These are phyloP conservation scores for Pilatotrama ljubarskyi DNA, from an alignment of 768 basidiomycete species.

Conservation along the genomic window DNA sequence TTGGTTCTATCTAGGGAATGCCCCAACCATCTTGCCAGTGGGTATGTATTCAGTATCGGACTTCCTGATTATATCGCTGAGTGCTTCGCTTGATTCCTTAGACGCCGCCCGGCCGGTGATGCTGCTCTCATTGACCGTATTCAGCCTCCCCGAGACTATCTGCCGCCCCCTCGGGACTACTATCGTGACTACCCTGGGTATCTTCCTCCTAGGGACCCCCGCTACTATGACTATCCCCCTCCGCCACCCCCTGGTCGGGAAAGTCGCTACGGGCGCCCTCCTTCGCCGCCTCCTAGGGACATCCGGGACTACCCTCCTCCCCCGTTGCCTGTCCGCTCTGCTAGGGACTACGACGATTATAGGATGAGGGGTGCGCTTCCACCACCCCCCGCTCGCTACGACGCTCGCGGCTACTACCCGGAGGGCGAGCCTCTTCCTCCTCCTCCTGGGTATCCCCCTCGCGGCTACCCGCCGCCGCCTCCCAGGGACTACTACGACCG, in stretches of 20 bases:
- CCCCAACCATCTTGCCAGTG: slow-evolving; percentile 48
- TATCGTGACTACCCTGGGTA: slow-evolving; percentile 56
- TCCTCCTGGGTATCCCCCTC: slow-evolving; percentile 48
- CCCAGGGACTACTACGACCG: slow-evolving; percentile 48
- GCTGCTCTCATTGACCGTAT: slow-evolving; percentile 59
- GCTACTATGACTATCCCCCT: slow-evolving; percentile 54
- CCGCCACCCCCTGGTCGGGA: slow-evolving; percentile 54
- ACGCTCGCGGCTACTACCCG: slow-evolving; percentile 46
- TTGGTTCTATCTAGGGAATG: slow-evolving; percentile 59
- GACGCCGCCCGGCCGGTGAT: slow-evolving; percentile 43
- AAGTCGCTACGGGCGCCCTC: slow-evolving; percentile 49
- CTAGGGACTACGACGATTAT: slow-evolving; percentile 72
- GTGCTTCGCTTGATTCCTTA: neutral
- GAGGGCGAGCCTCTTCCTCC: slow-evolving; percentile 44
- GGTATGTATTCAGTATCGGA: slow-evolving; percentile 43
- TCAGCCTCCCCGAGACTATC: slow-evolving; percentile 53
- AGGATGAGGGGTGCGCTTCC: slow-evolving; percentile 53
- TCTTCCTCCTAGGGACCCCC: slow-evolving; percentile 49
- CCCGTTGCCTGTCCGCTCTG: slow-evolving; percentile 39
- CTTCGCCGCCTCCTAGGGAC: slow-evolving; percentile 58
- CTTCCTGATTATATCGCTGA: slow-evolving; percentile 1
- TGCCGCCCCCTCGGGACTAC: slow-evolving; percentile 42
- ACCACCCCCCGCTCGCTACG: slow-evolving; percentile 51
- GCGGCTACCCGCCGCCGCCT: slow-evolving; percentile 50
- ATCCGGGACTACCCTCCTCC: slow-evolving; percentile 63